Base-by-base conservation (phyloP, 192 early-diverging fungal species). In the Gigaspora rosea region DNA sequence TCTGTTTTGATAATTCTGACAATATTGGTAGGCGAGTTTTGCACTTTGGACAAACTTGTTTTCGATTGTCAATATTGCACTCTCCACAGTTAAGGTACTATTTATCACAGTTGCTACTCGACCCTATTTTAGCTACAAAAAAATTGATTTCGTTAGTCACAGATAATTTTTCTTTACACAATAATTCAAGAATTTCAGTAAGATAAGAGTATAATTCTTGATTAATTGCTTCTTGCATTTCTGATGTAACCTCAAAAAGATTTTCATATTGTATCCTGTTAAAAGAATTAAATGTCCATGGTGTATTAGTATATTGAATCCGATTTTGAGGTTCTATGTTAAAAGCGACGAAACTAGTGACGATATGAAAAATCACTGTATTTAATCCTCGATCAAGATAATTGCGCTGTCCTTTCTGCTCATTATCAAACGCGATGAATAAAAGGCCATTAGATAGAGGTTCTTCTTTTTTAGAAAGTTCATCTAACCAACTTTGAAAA, bases 251-350 rank as follows among this genome's bases (percentile, higher is more conserved):
- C 16, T 72, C 56, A 49, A 72, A 72, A 72, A 72, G 51, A 7
- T 35, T 20, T 72, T 72, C 71, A 46, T 46, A 72, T 72, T 72
- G 71, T 72, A 49, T 46, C 41, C 56, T 73, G 16, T 35, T 73
- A 8, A 73, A 16, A 73, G 71, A 73, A 73, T 41, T 59, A 59
- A 8, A 59, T 56, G 33, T 4, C 71, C 56, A 73, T 41, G 71
- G 56, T 7, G 27, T 46, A 59, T 73, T 41, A 59, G 56, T 59
- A 59, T 73, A 33, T 57, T 73, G 71, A 57, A 73, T 73, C 0
- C 41, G 8, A 49, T 41, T 73, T 59, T 73, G 71, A 15, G 52
- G 41, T 41, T 82, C 73, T 63, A 81, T 81, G 51, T 27, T 63
- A 48, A 73, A 56, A 49, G 35, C 54, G 47, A 50, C 49, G 5